These are phyloP conservation scores for Pugionium cornutum DNA, from an alignment of 345 rosid species.

Conservation along the genomic window DNA sequence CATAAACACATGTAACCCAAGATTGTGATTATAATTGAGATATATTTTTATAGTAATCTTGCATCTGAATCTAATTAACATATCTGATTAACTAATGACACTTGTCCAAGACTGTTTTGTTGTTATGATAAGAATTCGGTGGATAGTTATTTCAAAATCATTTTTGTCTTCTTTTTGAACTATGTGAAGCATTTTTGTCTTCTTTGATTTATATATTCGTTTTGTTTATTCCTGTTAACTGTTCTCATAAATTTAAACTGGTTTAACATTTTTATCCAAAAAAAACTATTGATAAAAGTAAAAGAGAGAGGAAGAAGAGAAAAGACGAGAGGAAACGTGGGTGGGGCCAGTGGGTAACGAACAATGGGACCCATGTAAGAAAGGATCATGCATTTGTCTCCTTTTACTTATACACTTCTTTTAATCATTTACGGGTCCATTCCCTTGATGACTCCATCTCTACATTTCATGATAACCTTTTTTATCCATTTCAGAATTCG, in stretches of 20 bases:
- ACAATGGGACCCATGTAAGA: conserved; percentile 14
- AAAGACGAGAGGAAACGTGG: conserved; percentile 19
- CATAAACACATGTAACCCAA: conserved; percentile 17
- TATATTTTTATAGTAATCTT: background rate
- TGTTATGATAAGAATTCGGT: conserved; percentile 20
- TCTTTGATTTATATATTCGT: conserved; percentile 20
- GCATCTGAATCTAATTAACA: conserved; percentile 28
- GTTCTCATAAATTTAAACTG: background rate
- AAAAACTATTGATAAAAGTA: no score
- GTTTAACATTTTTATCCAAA: no score
- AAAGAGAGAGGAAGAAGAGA: no score
- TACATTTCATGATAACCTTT: background rate
- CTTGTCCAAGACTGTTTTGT: background rate
- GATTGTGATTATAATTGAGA: conserved; percentile 5
- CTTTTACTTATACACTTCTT: conserved; percentile 35
- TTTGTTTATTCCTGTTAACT: background rate
- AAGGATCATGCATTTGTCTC: conserved; percentile 37
- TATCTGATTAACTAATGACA: conserved; percentile 1
- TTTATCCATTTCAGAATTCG: no score
- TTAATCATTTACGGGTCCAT: conserved; percentile 35
- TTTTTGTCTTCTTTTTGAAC: background rate
- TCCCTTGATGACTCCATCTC: background rate
- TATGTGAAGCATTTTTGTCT: conserved; percentile 7
- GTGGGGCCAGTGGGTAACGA: conserved; percentile 25
- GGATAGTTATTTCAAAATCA: conserved; percentile 5